phyloP scores from a whole-genome alignment of 129 eudicot genomes.

The Artemisia argyi region DNA sequence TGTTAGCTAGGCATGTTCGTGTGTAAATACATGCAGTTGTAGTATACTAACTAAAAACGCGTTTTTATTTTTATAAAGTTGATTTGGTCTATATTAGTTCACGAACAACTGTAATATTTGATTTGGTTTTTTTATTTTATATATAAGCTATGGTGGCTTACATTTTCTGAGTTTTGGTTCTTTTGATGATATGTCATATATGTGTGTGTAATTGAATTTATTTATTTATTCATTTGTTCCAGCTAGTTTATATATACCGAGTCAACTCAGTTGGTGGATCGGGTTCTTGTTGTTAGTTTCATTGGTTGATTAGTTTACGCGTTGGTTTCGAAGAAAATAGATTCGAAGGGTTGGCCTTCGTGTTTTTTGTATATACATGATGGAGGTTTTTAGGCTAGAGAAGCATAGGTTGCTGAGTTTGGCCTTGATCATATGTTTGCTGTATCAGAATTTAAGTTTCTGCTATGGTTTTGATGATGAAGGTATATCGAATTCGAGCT shows the following conservation, averaged over 20 bases:
- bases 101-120: conserved; percentile 29
- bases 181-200: neutral
- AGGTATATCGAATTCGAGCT: conserved; percentile 41
- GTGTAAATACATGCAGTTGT: neutral
- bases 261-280: conserved; percentile 37
- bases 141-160: neutral
- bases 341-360: conserved; percentile 25
- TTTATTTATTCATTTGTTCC: conserved; percentile 16
- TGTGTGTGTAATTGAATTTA: neutral
- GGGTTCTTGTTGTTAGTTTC: conserved; percentile 23
- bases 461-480: conserved; percentile 51
- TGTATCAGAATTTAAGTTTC: conserved; percentile 31
- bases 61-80: conserved; percentile 26
- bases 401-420: conserved; percentile 21
- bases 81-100: conserved; percentile 43
- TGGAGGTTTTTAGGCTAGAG: conserved; percentile 35
- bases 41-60: conserved; percentile 21
- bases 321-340: neutral
- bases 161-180: conserved; percentile 24
- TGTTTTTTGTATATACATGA: conserved; percentile 35
- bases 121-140: conserved; percentile 10
- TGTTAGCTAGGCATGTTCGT: neutral
- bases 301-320: conserved; percentile 11
- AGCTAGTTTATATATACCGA: conserved; percentile 28
- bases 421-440: conserved; percentile 27